Evolutionary conservation across 2,329 filamentous ascomycete species (phyloP).

Genomic region (Xylaria polymorpha): DNA sequence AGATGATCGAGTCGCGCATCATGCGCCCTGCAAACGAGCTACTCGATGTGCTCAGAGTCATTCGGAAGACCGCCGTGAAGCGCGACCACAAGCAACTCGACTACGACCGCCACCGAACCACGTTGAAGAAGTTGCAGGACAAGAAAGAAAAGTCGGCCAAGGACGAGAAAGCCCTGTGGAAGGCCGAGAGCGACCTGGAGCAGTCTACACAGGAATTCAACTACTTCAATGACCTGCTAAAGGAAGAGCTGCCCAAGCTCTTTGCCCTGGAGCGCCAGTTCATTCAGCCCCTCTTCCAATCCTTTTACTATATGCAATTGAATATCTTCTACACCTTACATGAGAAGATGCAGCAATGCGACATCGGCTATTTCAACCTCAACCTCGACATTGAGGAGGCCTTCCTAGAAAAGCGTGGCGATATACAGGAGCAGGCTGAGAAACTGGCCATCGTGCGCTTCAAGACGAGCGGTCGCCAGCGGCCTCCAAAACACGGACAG

Average conservation of each 20-base stretch:
- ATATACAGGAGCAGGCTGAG: conserved; percentile 87
- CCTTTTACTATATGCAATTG: conserved; percentile 99
- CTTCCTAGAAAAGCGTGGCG: conserved; percentile 87
- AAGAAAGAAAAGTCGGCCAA: conserved; percentile 97
- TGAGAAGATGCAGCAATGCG: conserved; percentile 96
- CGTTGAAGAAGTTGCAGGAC: conserved; percentile 93
- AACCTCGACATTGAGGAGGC: conserved; percentile 91
- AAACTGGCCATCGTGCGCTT: conserved; percentile 87
- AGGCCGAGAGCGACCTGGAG: conserved; percentile 91
- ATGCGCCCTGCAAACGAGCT: conserved; percentile 94
- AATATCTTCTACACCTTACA: conserved; percentile 99
- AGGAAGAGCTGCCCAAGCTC: conserved; percentile 92
- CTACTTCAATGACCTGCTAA: conserved; percentile 97
- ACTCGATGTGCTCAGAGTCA: conserved; percentile 92
- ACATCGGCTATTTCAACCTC: conserved; percentile 98
- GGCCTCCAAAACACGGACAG: conserved; percentile 69
- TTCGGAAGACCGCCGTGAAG: conserved; percentile 88
- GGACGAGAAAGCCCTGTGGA: conserved; percentile 97
- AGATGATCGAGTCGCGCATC: conserved; percentile 95
- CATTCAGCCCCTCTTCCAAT: conserved; percentile 96
- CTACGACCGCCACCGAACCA: conserved; percentile 85
- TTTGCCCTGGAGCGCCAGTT: conserved; percentile 93
- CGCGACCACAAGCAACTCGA: conserved; percentile 98
- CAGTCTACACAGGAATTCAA: conserved; percentile 95
- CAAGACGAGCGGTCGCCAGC: conserved; percentile 83